Evolutionary conservation across 208 protist species (phyloP).

Genomic region (Blechomonas ayalai): DNA sequence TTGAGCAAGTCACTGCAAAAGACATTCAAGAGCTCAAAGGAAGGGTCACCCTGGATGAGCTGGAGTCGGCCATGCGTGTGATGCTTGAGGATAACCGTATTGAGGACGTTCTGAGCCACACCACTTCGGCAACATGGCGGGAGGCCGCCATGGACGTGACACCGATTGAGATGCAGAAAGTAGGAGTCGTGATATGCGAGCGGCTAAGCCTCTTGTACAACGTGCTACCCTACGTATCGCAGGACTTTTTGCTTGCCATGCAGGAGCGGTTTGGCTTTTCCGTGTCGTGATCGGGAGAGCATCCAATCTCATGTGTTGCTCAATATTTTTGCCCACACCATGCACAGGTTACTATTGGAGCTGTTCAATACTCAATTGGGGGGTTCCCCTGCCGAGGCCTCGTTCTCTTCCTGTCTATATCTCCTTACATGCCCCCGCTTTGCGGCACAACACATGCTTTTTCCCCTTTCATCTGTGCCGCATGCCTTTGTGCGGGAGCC

Average conservation of each 20-base stretch:
- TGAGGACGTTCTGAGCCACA: constrained; percentile 35
- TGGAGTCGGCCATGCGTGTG: constrained; percentile 32
- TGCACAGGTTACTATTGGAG: no score
- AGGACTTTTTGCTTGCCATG: constrained; percentile 37
- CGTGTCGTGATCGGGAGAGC: no score
- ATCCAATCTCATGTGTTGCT: no score
- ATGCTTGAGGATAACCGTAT: constrained; percentile 69
- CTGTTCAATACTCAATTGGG: no score
- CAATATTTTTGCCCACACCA: no score
- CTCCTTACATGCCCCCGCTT: no score
- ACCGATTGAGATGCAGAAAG: constrained; percentile 11
- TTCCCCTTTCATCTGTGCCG: no score
- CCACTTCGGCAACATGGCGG: constrained; percentile 18
- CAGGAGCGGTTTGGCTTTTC: no score
- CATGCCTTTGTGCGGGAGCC: no score
- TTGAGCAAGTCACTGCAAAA: constrained; percentile 33
- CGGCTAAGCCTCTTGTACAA: constrained; percentile 51
- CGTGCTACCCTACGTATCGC: constrained; percentile 53
- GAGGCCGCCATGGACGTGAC: constrained; percentile 27
- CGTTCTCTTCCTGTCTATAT: no score
- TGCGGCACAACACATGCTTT: no score
- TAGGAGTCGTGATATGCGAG: constrained; percentile 19
- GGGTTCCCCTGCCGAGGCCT: no score
- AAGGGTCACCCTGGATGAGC: constrained; percentile 21
- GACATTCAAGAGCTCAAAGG: constrained; percentile 39